These are phyloP conservation scores for Dryas alaskensis DNA, from an alignment of 306 rosid species.

Conservation along the genomic window DNA sequence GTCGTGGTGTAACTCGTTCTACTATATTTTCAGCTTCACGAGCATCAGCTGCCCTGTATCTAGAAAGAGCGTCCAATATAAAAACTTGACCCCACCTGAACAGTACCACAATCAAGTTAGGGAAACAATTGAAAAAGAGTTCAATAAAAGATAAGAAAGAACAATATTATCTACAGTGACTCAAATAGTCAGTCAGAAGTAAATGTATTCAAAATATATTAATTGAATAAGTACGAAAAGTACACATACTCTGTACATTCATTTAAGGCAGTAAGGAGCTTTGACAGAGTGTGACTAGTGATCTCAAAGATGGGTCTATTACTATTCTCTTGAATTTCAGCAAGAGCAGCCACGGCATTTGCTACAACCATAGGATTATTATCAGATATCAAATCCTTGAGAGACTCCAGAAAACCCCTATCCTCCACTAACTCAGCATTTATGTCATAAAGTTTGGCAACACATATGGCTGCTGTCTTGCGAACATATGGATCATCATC, in stretches of 20 bases:
- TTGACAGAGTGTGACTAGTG: slow-evolving; percentile 79
- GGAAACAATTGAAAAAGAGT: slow-evolving; percentile 11
- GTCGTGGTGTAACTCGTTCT: slow-evolving; percentile 96
- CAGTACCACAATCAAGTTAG: slow-evolving; percentile 23
- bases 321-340: slow-evolving; percentile 93
- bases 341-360: slow-evolving; percentile 96
- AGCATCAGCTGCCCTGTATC: slow-evolving; percentile 92
- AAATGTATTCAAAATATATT: slow-evolving; percentile 4
- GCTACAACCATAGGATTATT: slow-evolving; percentile 99
- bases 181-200: background rate
- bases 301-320: slow-evolving; percentile 86
- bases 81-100: slow-evolving; percentile 99
- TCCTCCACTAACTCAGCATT: slow-evolving; percentile 98
- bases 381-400: slow-evolving; percentile 98
- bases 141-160: background rate
- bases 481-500: slow-evolving; percentile 99
- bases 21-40: slow-evolving; percentile 98
- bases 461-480: slow-evolving; percentile 98
- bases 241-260: slow-evolving; percentile 96
- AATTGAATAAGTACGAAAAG: background rate
- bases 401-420: slow-evolving; percentile 91
- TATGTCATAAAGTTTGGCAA: slow-evolving; percentile 96
- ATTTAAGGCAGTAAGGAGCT: slow-evolving; percentile 97
- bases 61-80: slow-evolving; percentile 94
- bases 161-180: background rate